Evolutionary conservation across 148 eudicot genomes (phyloP), one percentile per base, ranked within the genome.

Genomic region (Cornus suecica): DNA sequence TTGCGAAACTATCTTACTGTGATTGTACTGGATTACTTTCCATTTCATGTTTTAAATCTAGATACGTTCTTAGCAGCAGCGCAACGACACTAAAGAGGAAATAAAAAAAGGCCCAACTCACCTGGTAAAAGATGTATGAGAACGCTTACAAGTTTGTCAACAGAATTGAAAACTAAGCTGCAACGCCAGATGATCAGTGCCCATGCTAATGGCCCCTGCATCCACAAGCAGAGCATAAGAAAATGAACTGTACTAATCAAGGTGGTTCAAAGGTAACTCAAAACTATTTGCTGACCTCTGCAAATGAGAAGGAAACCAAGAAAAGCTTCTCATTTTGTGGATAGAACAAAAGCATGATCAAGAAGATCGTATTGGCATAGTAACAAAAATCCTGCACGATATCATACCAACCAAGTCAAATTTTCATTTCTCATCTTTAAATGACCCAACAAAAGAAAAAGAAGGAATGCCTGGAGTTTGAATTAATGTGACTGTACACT

Each of bases 171-270:
- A 65, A 95, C 98, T 81, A 95, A 86, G 89, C 98, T 93, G 74
- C 93, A 91, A 26, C 99, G 86, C 99, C 99, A 95, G 76, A 95
- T 93, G 73, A 95, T 91, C 77, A 95, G 80, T 69, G 99, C 99
- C 99, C 98, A 95, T 41, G 99, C 94, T 80, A 95, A 82, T 30
- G 99, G 97, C 42, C 99, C 99, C 99, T 95, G 85, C 80, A 84
- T 42, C 15, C 29, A 69, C 42, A 18, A 27, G 66, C 26, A 66
- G 52, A 73, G 69, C 14, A 18, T 42, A 72, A 28, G 41, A 71
- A 45, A 31, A 18, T 10, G 54, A 75, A 45, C 2, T 16, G 14
- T 51, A 45, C 2, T 22, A 10, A 54, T 42, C 42, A 22, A 52
- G 24, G 29, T 10, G 23, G 42, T 37, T 7, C 72, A 77, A 45